phyloP scores from a whole-genome alignment of 2,329 filamentous ascomycete genomes.

The Tolypocladium sp. region DNA sequence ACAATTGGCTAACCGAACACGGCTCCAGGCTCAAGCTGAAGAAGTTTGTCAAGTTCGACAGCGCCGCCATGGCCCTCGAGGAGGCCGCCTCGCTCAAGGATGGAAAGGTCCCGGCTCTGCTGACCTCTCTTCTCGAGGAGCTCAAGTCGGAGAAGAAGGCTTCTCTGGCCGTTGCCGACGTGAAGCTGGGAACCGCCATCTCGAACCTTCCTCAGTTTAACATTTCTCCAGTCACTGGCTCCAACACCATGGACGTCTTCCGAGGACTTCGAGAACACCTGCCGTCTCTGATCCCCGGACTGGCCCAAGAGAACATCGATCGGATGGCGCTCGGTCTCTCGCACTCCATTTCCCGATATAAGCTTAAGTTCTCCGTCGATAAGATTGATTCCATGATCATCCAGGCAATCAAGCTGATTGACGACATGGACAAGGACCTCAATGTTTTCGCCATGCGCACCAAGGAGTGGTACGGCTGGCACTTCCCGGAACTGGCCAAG shows the following conservation, averaged over 20 bases:
- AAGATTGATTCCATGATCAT: slow-evolving; percentile 99
- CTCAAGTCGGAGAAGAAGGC: slow-evolving; percentile 98
- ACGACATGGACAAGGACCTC: slow-evolving; percentile 96
- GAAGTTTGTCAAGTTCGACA: slow-evolving; percentile 96
- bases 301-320: slow-evolving; percentile 76
- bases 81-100: slow-evolving; percentile 85
- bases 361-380: slow-evolving; percentile 96
- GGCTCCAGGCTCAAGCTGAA: slow-evolving; percentile 77
- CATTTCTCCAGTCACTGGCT: slow-evolving; percentile 66
- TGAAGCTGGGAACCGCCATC: slow-evolving; percentile 86
- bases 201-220: slow-evolving; percentile 83
- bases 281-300: slow-evolving; percentile 79
- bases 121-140: slow-evolving; percentile 72
- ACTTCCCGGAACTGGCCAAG: slow-evolving; percentile 96
- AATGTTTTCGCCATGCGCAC: slow-evolving; percentile 99
- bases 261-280: slow-evolving; percentile 89
- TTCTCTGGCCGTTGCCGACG: slow-evolving; percentile 86
- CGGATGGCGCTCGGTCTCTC: slow-evolving; percentile 95
- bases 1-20: neutral
- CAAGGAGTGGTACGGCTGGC: slow-evolving; percentile 99
- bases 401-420: slow-evolving; percentile 85
- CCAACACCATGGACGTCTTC: slow-evolving; percentile 66
- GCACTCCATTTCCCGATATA: slow-evolving; percentile 92
- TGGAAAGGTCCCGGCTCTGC: slow-evolving; percentile 86
- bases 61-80: slow-evolving; percentile 79